Evolutionary conservation across 768 basidiomycete genomes (phyloP).

Genomic region (Tricholoma flavovirens): DNA sequence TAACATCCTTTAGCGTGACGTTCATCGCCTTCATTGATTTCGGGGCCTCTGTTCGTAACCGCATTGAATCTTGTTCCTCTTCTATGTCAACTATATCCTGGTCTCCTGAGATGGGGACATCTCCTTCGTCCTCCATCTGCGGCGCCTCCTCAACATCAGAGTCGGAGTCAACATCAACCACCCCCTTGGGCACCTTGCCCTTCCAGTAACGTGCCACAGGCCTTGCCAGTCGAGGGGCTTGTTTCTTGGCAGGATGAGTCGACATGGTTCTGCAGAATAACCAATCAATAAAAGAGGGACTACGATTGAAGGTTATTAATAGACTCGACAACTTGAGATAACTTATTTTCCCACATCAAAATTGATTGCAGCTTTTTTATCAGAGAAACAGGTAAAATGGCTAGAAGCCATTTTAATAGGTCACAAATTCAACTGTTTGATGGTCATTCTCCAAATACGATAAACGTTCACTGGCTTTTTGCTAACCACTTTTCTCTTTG

Average conservation of each 20-base stretch:
- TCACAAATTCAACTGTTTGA: too few relatives aligned
- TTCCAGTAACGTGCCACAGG: conserved; percentile 88
- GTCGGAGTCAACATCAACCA: conserved; percentile 52
- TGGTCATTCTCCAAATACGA: too few relatives aligned
- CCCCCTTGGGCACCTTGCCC: conserved; percentile 82
- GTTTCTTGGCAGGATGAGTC: conserved; percentile 43
- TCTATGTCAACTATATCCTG: conserved; percentile 47
- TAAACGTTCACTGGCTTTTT: too few relatives aligned
- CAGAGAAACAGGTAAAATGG: too few relatives aligned
- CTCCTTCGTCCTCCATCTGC: conserved; percentile 42
- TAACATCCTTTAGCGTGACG: conserved; percentile 72
- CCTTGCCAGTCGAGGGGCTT: conserved; percentile 69
- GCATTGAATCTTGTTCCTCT: conserved; percentile 36
- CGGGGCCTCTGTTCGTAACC: conserved; percentile 28
- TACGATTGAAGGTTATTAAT: too few relatives aligned
- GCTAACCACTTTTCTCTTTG: too few relatives aligned
- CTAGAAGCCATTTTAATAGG: too few relatives aligned
- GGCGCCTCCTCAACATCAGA: conserved; percentile 54
- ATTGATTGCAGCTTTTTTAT: too few relatives aligned
- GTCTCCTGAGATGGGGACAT: conserved; percentile 55
- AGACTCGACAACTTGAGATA: too few relatives aligned
- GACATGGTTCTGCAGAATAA: conserved; percentile 14
- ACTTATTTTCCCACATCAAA: too few relatives aligned
- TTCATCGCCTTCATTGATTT: conserved; percentile 54
- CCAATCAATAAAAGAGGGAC: not conserved